phyloP scores from a whole-genome alignment of 2,329 filamentous ascomycete species.

The Pseudogymnoascus sp. region DNA sequence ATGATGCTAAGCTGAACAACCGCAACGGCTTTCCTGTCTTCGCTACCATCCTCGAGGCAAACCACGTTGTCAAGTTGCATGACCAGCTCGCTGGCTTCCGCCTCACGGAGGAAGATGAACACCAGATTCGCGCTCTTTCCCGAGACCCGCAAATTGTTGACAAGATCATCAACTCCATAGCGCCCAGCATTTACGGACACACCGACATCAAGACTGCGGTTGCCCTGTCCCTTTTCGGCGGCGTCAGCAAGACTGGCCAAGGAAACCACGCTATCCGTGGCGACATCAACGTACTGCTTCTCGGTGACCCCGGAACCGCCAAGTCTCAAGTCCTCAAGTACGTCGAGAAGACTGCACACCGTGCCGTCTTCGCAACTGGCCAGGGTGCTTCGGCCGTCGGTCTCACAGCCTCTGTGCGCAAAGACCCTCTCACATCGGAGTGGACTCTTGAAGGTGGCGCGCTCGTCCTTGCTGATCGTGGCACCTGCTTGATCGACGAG shows the following conservation, averaged over 20 bases:
- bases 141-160: conserved; percentile 88
- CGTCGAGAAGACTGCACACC: conserved; percentile 92
- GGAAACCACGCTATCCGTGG: conserved; percentile 87
- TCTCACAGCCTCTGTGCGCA: conserved; percentile 92
- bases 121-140: conserved; percentile 77
- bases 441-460: conserved; percentile 97
- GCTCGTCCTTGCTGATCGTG: conserved; percentile 86
- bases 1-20: conserved; percentile 95
- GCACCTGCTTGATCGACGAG: conserved; percentile 94
- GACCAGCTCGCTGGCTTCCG: conserved; percentile 96
- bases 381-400: conserved; percentile 96
- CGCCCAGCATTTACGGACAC: conserved; percentile 95
- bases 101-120: conserved; percentile 90
- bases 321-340: conserved; percentile 98
- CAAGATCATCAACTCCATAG: conserved; percentile 86
- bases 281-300: conserved; percentile 93
- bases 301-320: conserved; percentile 94
- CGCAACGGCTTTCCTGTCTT: conserved; percentile 98
- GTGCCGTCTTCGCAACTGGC: conserved; percentile 94
- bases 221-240: conserved; percentile 87
- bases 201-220: conserved; percentile 95
- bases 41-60: conserved; percentile 93
- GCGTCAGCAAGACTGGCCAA: conserved; percentile 83
- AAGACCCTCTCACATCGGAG: conserved; percentile 89
- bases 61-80: conserved; percentile 93